Base-by-base conservation (phyloP, 2,329 filamentous ascomycete genomes). In the Ophiocordyceps sinensis region DNA sequence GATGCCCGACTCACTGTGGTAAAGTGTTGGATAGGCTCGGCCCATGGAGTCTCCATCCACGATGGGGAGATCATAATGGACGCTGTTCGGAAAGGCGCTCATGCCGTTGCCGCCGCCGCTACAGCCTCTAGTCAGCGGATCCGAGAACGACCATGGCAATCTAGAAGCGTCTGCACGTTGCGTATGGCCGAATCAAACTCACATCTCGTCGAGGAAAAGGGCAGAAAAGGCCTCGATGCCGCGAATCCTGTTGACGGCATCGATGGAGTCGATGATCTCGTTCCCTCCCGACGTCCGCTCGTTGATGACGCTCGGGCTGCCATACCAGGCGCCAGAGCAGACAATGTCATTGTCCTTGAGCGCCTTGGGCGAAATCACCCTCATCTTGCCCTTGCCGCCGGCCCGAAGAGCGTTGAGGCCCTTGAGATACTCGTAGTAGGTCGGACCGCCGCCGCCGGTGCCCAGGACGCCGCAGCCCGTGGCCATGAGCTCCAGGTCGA, bases 391-490 rank as follows among this genome's bases (percentile, higher is more conserved):
- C 36, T 49, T 36, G 2, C 53, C 51, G 0, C 51, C 53, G 14
- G 55, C 60, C n/a, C 56, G 51, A 10, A 67, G 49, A 6, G 53
- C 52, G 23, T 63, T 52, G 15, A 68, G 46, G 11, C 60, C 55
- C 44, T 68, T 64, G 30, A 72, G 53, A 26, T 65, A 69, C 42
- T 68, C 63, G n/a, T 62, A 56, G 26, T 62, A 58, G 2, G 60
- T 59, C 2, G 57, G 54, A 0, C 60, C 60, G 7, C 60, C 60
- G 1, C 60, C 60, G 1, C 60, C 60, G 0, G 60, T 62, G n/a
- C 60, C 60, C 0, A 62, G 45, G 19, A 62, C 53, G 28, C 56
- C 55, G 7, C 58, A 60, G 14, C 60, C 60, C 3, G 53, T 61
- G 0, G 60, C 49, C 17, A 62, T 55, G 36, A 61, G 49, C 19